A percentile compares a stretch with the other conserved stretches of the same genome.
These are phyloP conservation scores for Fusarium sp. DNA, from an alignment of 2,329 filamentous ascomycete genomes.

Conservation along the genomic window DNA sequence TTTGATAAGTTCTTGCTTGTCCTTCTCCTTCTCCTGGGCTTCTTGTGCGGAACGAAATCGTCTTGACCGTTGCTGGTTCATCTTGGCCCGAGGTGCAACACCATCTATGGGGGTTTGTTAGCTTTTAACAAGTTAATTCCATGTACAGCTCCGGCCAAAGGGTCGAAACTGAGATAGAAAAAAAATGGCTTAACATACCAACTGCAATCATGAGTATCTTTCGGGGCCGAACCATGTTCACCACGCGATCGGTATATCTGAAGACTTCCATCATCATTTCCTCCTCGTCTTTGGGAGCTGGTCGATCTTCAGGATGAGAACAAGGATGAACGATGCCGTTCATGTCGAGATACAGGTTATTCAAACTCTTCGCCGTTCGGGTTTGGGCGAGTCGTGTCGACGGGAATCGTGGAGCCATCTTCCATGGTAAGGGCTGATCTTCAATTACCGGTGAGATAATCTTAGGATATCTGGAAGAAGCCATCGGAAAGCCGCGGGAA, in stretches of 20 bases:
- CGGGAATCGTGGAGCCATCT: constrained; percentile 84
- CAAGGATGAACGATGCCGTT: constrained; percentile 99
- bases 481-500: constrained; percentile 95
- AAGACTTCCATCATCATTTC: constrained; percentile 99
- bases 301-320: constrained; percentile 94
- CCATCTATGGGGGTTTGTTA: constrained; percentile 70
- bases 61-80: constrained; percentile 98
- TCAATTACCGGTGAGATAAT: constrained; percentile 94
- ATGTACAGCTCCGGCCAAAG: not conserved
- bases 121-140: constrained; percentile 2
- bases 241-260: constrained; percentile 97
- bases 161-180: not conserved
- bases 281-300: constrained; percentile 91
- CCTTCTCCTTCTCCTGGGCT: constrained; percentile 90
- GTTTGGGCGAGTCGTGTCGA: constrained; percentile 86
- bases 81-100: constrained; percentile 96
- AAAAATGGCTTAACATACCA: constrained; percentile 63
- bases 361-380: constrained; percentile 98
- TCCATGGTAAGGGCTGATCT: constrained; percentile 81
- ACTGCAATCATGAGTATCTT: constrained; percentile 98
- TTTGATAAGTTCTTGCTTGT: constrained; percentile 88
- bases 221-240: constrained; percentile 97
- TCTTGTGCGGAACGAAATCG: constrained; percentile 95
- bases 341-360: constrained; percentile 99
- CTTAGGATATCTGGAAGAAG: constrained; percentile 97